Percentiles rank a stretch among this genome's conserved stretches.
Conservation (phyloP, 495 filamentous ascomycete genomes). For the Aspergillus sclerotiicarbonarius region DNA sequence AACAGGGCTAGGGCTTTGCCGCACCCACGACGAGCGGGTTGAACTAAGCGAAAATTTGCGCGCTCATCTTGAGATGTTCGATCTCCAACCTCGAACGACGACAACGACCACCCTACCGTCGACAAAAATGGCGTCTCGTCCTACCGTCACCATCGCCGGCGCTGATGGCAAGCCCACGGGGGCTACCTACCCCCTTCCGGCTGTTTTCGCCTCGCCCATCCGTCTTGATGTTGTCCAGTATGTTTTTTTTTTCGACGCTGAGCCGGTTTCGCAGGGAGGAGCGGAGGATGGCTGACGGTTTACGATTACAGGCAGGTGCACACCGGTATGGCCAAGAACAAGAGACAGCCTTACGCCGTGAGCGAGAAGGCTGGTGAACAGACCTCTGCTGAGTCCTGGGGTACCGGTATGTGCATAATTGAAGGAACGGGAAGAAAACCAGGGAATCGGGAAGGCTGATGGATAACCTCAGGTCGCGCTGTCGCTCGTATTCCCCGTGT, state of each 20-base stretch:
- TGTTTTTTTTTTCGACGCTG: slow-evolving; percentile 25
- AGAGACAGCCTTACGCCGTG: slow-evolving; percentile 98
- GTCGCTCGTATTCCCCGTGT: slow-evolving; percentile 99
- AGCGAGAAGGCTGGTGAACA: slow-evolving; percentile 99
- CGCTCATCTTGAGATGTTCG: slow-evolving; percentile 34
- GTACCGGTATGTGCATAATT: slow-evolving; percentile 77
- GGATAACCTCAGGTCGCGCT: slow-evolving; percentile 71
- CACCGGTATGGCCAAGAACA: slow-evolving; percentile 99
- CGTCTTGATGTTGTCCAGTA: slow-evolving; percentile 98
- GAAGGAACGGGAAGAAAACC: slow-evolving; percentile 20
- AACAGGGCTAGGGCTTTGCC: slow-evolving; percentile 40
- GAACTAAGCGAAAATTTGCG: slow-evolving; percentile 52
- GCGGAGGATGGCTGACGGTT: slow-evolving; percentile 34
- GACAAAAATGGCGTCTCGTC: slow-evolving; percentile 84
- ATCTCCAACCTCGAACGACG: slow-evolving; percentile 48
- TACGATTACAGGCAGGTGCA: slow-evolving; percentile 66
- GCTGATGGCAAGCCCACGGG: slow-evolving; percentile 89
- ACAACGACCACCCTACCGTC: slow-evolving; percentile 40
- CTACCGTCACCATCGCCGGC: slow-evolving; percentile 90
- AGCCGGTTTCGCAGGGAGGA: slow-evolving; percentile 13
- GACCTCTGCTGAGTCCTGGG: slow-evolving; percentile 99
- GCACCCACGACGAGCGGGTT: slow-evolving; percentile 25
- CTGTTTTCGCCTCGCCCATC: slow-evolving; percentile 94
- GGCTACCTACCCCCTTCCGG: slow-evolving; percentile 82
- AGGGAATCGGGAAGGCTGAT: slow-evolving; percentile 22